phyloP scores from a whole-genome alignment of 2,329 filamentous ascomycete genomes.

The Phaeosphaeria sp. region DNA sequence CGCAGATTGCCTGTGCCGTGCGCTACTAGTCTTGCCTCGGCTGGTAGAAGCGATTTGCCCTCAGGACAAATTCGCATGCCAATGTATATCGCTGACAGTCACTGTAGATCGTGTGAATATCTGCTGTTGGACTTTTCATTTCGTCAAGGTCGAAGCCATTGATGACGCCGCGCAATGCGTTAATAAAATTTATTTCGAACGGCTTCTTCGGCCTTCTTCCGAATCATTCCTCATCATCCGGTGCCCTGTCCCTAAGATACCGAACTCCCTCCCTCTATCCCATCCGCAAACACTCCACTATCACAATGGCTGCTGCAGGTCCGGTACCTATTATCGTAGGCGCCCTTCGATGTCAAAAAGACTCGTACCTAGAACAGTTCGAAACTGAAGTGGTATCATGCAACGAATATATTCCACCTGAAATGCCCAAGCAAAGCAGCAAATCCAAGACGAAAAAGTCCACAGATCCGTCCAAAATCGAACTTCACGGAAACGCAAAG shows the following conservation, averaged over 20 bases:
- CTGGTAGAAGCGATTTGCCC: neutral
- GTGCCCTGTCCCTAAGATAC: conserved; percentile 6
- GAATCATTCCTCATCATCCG: conserved; percentile 3
- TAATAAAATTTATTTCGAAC: conserved; percentile 22
- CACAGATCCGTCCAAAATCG: conserved; percentile 30
- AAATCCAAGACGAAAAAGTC: conserved; percentile 38
- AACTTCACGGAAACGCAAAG: conserved; percentile 15
- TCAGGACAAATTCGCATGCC: neutral
- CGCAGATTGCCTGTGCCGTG: neutral
- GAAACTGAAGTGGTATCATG: conserved; percentile 42
- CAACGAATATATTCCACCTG: conserved; percentile 32
- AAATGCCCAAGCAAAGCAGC: conserved; percentile 15
- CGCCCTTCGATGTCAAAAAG: conserved; percentile 39
- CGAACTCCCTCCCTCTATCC: neutral
- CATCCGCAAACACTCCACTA: neutral
- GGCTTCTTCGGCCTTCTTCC: conserved; percentile 16
- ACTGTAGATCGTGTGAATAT: too few relatives aligned
- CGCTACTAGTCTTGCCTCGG: too few relatives aligned
- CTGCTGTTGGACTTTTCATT: neutral
- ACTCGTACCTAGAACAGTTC: conserved; percentile 39
- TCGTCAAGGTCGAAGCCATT: neutral
- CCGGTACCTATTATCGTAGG: conserved; percentile 35
- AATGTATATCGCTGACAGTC: neutral
- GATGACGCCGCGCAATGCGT: conserved; percentile 13
- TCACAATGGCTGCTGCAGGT: conserved; percentile 23